phyloP scores from a whole-genome alignment of 1,139 yeast genomes.

The Scheffersomyces illinoinensis region DNA sequence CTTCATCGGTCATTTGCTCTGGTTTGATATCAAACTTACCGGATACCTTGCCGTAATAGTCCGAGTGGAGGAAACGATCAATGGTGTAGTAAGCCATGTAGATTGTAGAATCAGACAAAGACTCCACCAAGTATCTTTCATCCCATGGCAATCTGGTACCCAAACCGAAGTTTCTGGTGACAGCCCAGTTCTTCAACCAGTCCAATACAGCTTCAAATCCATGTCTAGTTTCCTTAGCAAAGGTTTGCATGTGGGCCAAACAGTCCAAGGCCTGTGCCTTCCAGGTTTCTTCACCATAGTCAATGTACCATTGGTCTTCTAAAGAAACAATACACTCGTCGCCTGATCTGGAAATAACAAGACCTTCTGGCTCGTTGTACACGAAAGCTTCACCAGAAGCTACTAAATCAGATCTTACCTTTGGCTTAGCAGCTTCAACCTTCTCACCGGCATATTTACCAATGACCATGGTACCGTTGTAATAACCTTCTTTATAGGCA shows the following conservation, averaged over 20 bases:
- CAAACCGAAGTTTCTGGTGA: constrained; percentile 93
- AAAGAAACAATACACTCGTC: constrained; percentile 95
- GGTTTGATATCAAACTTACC: constrained; percentile 78
- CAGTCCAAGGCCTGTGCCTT: constrained; percentile 82
- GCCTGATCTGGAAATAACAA: constrained; percentile 91
- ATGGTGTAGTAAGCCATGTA: constrained; percentile 97
- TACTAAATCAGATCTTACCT: constrained; percentile 80
- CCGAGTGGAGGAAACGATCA: constrained; percentile 81
- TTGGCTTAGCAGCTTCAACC: constrained; percentile 89
- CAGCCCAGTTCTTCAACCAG: constrained; percentile 99
- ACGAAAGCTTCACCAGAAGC: constrained; percentile 79
- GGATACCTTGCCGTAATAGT: constrained; percentile 73
- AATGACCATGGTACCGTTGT: constrained; percentile 77
- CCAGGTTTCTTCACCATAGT: constrained; percentile 97
- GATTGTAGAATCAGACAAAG: constrained; percentile 92
- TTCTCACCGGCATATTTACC: constrained; percentile 88
- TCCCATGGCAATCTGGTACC: constrained; percentile 99
- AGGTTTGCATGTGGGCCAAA: constrained; percentile 74
- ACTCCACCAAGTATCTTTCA: constrained; percentile 87
- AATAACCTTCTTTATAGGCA: constrained; percentile 96
- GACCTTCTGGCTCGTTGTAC: constrained; percentile 91
- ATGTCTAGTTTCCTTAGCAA: constrained; percentile 80
- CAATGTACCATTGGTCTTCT: constrained; percentile 98
- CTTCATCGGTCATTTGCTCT: constrained; percentile 89
- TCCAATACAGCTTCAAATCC: constrained; percentile 93